phyloP scores from a whole-genome alignment of 225 moss, liverwort and hornwort genomes.

The Polytrichum commune region DNA sequence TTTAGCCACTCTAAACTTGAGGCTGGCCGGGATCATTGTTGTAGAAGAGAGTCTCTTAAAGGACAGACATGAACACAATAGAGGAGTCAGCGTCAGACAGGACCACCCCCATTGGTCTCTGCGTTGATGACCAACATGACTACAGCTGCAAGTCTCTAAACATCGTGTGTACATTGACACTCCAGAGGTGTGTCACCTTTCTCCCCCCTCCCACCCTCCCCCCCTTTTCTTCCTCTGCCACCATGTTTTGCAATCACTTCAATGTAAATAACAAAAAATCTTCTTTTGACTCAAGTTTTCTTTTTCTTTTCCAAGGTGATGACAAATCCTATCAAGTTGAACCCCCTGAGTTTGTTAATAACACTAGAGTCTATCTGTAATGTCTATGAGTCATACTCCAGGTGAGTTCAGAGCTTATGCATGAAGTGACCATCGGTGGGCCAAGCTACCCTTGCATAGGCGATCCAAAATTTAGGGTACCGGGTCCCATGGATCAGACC shows the following conservation, averaged over 20 bases:
- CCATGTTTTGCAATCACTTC: background rate
- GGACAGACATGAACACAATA: background rate
- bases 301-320: background rate
- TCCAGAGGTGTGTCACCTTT: background rate
- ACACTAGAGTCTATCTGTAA: background rate
- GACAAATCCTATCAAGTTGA: no score
- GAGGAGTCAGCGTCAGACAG: background rate
- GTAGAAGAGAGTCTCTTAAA: conserved; percentile 1
- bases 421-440: no score
- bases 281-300: background rate
- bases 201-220: background rate
- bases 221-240: background rate
- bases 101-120: background rate
- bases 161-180: background rate
- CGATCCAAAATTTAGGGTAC: no score
- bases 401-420: no score
- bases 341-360: background rate
- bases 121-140: background rate
- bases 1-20: conserved; percentile 16
- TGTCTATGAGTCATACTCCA: no score
- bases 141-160: background rate
- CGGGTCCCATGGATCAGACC: no score
- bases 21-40: conserved; percentile 8
- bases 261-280: background rate
- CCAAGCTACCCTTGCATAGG: no score